These are phyloP conservation scores for Clohesyomyces aquaticus DNA, from an alignment of 495 filamentous ascomycete genomes.

Conservation along the genomic window DNA sequence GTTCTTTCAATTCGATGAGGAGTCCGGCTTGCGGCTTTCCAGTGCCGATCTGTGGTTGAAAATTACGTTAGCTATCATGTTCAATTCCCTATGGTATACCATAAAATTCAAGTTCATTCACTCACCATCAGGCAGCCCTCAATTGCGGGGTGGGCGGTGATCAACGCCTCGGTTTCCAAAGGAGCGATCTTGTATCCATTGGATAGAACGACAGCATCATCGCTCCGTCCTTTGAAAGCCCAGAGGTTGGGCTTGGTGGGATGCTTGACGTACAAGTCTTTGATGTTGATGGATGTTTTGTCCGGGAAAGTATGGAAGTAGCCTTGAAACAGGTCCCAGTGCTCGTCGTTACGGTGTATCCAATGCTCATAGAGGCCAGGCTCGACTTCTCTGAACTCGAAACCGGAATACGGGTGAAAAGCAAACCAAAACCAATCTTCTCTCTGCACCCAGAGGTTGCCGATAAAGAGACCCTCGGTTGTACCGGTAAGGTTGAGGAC, in stretches of 20 bases:
- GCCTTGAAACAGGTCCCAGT: constrained; percentile 7
- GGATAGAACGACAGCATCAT: constrained; percentile 51
- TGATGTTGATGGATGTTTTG: not conserved
- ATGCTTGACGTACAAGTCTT: constrained; percentile 29
- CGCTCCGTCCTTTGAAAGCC: constrained; percentile 31
- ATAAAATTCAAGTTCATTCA: no score
- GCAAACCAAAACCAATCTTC: constrained; percentile 14
- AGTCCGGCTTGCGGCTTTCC: not conserved
- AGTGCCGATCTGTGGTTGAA: no score
- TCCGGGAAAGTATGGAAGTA: constrained; percentile 18
- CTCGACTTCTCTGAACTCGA: not conserved
- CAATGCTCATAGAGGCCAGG: constrained; percentile 3
- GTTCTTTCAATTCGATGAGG: constrained; percentile 10
- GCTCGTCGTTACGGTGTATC: not conserved
- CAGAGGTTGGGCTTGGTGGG: constrained; percentile 37
- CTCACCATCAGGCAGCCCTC: constrained; percentile 47
- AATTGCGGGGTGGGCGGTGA: constrained; percentile 32
- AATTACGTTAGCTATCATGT: no score
- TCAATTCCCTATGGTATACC: no score
- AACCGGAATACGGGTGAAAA: constrained; percentile 2
- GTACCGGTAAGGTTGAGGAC: constrained; percentile 9
- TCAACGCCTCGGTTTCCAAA: constrained; percentile 44
- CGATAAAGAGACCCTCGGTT: constrained; percentile 4
- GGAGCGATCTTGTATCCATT: constrained; percentile 53
- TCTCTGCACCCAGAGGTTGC: not conserved